phyloP scores from a whole-genome alignment of 2,329 filamentous ascomycete genomes.

The Alternaria sp. region DNA sequence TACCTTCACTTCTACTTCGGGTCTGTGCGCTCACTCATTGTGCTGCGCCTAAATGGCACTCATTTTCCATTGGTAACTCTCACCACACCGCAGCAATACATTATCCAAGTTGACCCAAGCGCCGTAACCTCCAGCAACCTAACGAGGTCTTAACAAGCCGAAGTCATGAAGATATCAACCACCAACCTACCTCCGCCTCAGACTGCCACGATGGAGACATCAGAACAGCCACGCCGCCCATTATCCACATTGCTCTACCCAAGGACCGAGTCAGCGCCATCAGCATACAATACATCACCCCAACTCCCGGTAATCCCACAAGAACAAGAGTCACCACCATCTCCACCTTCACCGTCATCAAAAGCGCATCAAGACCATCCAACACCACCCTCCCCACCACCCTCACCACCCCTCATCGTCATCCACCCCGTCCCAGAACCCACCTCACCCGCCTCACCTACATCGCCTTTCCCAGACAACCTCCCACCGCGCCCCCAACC shows the following conservation, averaged over 20 bases:
- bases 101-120: not conserved
- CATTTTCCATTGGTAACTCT: not conserved
- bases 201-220: not conserved
- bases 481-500: not conserved
- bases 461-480: not conserved
- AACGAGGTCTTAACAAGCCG: not conserved
- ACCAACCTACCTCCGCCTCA: not conserved
- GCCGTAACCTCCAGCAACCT: not conserved
- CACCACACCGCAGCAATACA: not conserved
- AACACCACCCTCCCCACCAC: not conserved
- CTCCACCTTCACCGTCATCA: not conserved
- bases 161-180: not conserved
- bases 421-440: not conserved
- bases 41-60: not conserved
- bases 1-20: not conserved
- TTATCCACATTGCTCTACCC: not conserved
- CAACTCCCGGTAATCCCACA: not conserved
- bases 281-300: not conserved
- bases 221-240: not conserved
- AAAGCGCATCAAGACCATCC: not conserved
- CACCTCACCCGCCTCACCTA: not conserved
- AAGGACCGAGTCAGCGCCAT: not conserved
- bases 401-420: not conserved
- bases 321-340: not conserved
- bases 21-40: not conserved